A percentile compares a stretch with the other conserved stretches of the same genome.
These are phyloP conservation scores for Tetrahymena elliotti DNA, from an alignment of 73 alveolate species.

Conservation along the genomic window DNA sequence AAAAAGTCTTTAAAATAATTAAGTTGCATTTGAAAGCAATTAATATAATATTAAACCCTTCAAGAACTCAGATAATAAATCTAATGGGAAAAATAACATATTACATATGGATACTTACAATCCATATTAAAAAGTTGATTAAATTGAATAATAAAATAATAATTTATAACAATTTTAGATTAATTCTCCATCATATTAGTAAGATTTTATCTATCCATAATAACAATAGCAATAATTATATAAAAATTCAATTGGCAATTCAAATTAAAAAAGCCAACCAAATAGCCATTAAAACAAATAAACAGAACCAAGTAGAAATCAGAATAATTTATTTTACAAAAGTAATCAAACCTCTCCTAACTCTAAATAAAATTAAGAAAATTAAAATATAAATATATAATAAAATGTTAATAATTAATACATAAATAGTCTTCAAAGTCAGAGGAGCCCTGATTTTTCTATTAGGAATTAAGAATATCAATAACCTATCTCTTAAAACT, in stretches of 20 bases:
- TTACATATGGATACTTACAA: not conserved
- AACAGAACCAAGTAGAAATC: not conserved
- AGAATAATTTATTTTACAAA: not conserved
- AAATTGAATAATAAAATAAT: not conserved
- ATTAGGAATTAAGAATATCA: not conserved
- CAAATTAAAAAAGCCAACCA: not conserved
- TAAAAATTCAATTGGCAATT: not conserved
- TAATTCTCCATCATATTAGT: not conserved
- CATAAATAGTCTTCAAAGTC: not conserved
- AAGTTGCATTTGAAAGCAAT: not conserved
- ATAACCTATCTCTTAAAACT: not conserved
- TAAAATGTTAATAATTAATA: not conserved
- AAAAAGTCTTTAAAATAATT: not conserved
- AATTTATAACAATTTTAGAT: too few relatives aligned
- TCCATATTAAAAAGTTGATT: not conserved
- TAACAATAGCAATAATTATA: too few relatives aligned
- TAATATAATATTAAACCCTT: not conserved
- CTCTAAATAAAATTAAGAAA: not conserved
- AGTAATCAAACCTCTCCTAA: not conserved
- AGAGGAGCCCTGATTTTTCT: not conserved
- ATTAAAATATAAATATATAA: not conserved
- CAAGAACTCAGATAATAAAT: not conserved
- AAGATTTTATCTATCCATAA: not conserved
- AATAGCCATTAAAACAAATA: not conserved
- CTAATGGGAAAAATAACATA: not conserved